Percentiles rank a stretch among this genome's conserved stretches.
These are phyloP conservation scores for Scedosporium apiospermum DNA, from an alignment of 2,329 filamentous ascomycete genomes.

Conservation along the genomic window DNA sequence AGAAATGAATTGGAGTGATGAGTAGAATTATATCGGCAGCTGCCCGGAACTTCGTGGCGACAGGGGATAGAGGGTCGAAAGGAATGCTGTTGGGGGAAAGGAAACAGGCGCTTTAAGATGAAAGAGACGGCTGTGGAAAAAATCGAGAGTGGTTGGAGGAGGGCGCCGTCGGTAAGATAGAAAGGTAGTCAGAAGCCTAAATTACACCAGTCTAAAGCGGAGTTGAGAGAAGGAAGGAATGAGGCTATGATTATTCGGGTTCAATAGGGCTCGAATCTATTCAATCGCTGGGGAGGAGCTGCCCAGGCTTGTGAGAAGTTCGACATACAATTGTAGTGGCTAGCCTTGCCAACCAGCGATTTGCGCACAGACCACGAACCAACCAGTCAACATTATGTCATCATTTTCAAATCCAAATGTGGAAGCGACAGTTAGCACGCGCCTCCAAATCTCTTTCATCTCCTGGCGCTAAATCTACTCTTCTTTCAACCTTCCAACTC, in stretches of 20 bases:
- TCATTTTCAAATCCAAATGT: not conserved
- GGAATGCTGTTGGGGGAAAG: no score
- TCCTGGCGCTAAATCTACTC: not conserved
- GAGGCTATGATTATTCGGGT: not conserved
- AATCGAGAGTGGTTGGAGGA: not conserved
- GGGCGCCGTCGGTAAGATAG: no score
- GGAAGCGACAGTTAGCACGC: not conserved
- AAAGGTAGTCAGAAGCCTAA: no score
- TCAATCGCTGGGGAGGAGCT: no score
- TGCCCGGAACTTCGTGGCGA: no score
- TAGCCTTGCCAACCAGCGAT: not conserved
- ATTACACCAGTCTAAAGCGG: no score
- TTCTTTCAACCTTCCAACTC: not conserved
- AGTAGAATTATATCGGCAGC: not conserved
- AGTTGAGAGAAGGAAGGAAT: not conserved
- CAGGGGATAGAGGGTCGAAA: no score
- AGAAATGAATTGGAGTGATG: not conserved
- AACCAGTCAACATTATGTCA: not conserved
- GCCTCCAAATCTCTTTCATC: not conserved
- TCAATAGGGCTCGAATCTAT: no score
- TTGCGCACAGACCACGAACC: not conserved
- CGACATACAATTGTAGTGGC: no score
- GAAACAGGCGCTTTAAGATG: not conserved
- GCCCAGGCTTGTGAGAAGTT: no score
- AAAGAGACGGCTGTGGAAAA: constrained; percentile 1